Base-by-base conservation (phyloP, 129 eudicot genomes). In the Smallanthus sonchifolius region DNA sequence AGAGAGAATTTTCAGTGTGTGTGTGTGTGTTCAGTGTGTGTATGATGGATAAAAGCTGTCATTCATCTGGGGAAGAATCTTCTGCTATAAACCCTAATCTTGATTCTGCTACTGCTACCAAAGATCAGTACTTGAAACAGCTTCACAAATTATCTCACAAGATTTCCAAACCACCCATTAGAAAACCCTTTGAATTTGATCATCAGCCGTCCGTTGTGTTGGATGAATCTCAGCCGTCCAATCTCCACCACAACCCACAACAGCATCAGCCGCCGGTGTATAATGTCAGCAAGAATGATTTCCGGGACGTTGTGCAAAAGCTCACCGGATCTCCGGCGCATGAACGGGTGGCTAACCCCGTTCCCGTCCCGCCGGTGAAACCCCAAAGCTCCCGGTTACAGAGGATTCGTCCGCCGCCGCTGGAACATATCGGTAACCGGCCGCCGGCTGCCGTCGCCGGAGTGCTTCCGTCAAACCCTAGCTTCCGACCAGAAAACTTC, bases 321-420 rank as follows among this genome's bases (percentile, higher is more conserved):
- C 96, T 94, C 47, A 94, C 98, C 47, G 98, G 98, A 30, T 88
- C 98, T 0, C 98, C 98, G 36, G 90, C 95, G 0, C 98, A 92
- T 79, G 92, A 91, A 35, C 79, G 89, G 3, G 17, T 74, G 16
- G 24, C 84, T 2, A 93, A 83, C 10, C 84, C 89, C 40, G 79
- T 79, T 13, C 84, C 89, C 40, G 79, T 79, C 10, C 82, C 83
- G 9, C 86, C 80, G 0, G 86, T 95, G 0, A 90, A 87, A 60
- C 96, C 92, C 0, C 84, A 86, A 3, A 93, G 96, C 74, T 93
- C 97, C 0, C 84, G 97, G 13, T 69, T 92, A 1, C 97, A 92
- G 72, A 79, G 87, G 84, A 92, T 92, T 47, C 96, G 96, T 14
- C 98, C 98, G 39, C 98, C 98, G 28, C 98, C 98, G 36, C 69